Evolutionary conservation across 345 rosid genomes (phyloP).

Genomic region (Camelina laxa): DNA sequence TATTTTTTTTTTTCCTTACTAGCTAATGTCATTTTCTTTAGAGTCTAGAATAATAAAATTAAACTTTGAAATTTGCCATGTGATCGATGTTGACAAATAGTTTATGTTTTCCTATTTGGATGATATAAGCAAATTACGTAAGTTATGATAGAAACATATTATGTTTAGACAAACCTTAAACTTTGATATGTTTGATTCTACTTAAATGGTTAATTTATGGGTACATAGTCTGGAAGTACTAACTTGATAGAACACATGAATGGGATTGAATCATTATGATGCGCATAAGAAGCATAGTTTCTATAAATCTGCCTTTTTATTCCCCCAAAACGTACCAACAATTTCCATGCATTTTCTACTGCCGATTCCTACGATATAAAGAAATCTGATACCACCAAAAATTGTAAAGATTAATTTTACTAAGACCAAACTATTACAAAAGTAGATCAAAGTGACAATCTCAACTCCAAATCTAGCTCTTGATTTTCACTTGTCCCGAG

Average conservation of each 20-base stretch:
- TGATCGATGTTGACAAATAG: background rate
- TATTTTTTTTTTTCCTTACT: background rate
- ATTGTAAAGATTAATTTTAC: constrained; percentile 2
- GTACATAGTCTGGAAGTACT: background rate
- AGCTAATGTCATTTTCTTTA: background rate
- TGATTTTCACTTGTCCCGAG: constrained; percentile 73
- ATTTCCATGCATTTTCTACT: background rate
- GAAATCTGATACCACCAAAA: background rate
- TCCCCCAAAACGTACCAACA: background rate
- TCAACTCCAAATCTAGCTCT: constrained; percentile 91
- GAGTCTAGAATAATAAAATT: background rate
- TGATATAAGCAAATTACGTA: background rate
- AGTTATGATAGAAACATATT: too few relatives aligned
- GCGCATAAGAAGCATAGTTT: too few relatives aligned
- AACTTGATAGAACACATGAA: background rate
- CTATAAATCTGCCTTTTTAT: too few relatives aligned
- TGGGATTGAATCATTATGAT: background rate
- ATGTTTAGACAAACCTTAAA: too few relatives aligned
- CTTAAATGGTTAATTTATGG: background rate
- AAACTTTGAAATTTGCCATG: background rate
- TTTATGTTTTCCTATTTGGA: background rate
- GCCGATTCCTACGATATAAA: background rate
- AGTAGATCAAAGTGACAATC: constrained; percentile 64
- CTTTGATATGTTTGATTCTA: too few relatives aligned
- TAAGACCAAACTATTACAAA: constrained; percentile 26